These are phyloP conservation scores for Russula sp. DNA, from an alignment of 768 basidiomycete genomes.

Conservation along the genomic window DNA sequence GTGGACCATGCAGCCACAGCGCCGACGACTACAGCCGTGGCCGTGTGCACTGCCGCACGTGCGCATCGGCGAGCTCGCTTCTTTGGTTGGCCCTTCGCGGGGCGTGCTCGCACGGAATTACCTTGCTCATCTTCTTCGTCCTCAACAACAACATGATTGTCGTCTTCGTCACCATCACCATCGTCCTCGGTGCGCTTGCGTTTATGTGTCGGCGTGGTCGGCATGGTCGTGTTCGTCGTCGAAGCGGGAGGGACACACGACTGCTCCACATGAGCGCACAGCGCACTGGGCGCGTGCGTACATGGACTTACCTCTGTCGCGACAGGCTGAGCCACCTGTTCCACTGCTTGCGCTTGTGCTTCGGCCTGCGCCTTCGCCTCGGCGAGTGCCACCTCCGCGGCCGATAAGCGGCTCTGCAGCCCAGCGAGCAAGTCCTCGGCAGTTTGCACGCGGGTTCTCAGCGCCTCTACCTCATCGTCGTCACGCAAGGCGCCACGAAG, in stretches of 20 bases:
- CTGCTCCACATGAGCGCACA: slow-evolving; percentile 24
- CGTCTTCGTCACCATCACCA: slow-evolving; percentile 4
- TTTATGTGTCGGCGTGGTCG: slow-evolving; percentile 1
- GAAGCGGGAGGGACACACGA: slow-evolving; percentile 22
- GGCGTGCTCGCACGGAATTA: slow-evolving; percentile 4
- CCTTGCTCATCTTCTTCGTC: slow-evolving; percentile 4
- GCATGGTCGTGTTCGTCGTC: background rate
- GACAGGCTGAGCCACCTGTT: background rate
- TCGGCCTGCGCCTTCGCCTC: slow-evolving; percentile 26
- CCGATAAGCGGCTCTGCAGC: slow-evolving; percentile 6
- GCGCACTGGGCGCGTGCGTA: slow-evolving; percentile 15
- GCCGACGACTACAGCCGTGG: slow-evolving; percentile 55
- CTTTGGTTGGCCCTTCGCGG: slow-evolving; percentile 14
- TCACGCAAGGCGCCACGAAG: background rate
- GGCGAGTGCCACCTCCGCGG: background rate
- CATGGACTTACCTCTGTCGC: slow-evolving; percentile 12
- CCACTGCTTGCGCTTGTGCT: slow-evolving; percentile 29
- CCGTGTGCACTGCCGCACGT: slow-evolving; percentile 45
- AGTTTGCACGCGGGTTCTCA: background rate
- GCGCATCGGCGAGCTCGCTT: slow-evolving; percentile 37
- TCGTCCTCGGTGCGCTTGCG: slow-evolving; percentile 34
- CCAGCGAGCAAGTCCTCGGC: slow-evolving; percentile 6
- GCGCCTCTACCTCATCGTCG: background rate
- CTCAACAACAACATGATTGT: background rate
- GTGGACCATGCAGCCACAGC: slow-evolving; percentile 70